Evolutionary conservation across 129 eudicot species (phyloP), one percentile per base, ranked within the genome.

Genomic region (Tanacetum coccineum): DNA sequence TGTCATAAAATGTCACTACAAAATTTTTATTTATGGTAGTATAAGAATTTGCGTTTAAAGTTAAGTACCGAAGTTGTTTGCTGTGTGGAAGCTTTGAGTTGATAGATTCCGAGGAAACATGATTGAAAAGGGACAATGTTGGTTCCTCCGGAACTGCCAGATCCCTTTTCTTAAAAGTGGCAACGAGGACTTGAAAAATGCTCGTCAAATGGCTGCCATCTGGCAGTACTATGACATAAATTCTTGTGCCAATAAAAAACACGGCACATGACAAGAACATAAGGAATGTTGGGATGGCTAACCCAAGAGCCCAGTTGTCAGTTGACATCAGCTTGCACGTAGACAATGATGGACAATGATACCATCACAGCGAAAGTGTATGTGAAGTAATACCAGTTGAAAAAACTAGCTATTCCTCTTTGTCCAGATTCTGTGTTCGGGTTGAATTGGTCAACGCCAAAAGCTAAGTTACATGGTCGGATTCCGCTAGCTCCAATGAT

Each of bases 371-470:
- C 87, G 4, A 82, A 82, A 2, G 86, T 82, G 69, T 64, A 74
- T 2, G 87, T 82, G 75, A 78, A 82, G 74, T 78, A 82, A 80
- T 82, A 82, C 87, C 87, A 82, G 14, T 82, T 82, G 73, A 82
- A 82, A 71, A 82, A 82, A 70, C 87, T 82, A 26, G 75, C 79
- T 8, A 71, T 82, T 49, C 87, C 87, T 17, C 78, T 48, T 62
- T 72, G 75, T 13, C 83, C 87, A 1, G 87, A 78, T 14, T 82
- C 81, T 0, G 87, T 82, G 42, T 82, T 74, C 8, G 87, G 87
- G 42, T 82, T 78, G 70, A 82, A 82, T 39, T 82, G 87, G 74
- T 82, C 87, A 1, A 70, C 87, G 2, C 87, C 87, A 47, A 82
- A 82, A 22, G 87, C 87, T 10, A 82, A 61, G 72, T 82, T 82